These are phyloP conservation scores for Epichloe elymi DNA, from an alignment of 2,329 filamentous ascomycete genomes.

Conservation along the genomic window DNA sequence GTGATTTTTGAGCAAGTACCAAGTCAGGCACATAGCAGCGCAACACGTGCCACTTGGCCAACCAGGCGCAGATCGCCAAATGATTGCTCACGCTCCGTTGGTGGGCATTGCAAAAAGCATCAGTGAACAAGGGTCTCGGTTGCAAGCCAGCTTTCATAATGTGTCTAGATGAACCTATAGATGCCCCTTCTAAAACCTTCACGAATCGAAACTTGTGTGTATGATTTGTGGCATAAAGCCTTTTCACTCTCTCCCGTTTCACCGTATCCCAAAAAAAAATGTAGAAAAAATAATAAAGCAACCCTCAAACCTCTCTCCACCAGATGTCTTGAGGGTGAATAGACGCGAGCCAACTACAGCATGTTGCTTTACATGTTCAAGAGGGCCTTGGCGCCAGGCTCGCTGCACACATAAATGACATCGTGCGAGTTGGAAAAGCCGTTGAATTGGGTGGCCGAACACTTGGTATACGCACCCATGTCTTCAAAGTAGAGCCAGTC, in stretches of 20 bases:
- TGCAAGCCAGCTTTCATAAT: neutral
- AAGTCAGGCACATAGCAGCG: neutral
- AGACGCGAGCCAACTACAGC: neutral
- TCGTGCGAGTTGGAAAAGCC: constrained; percentile 89
- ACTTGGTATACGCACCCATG: constrained; percentile 98
- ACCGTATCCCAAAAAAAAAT: neutral
- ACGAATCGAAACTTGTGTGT: neutral
- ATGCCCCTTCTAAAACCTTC: neutral
- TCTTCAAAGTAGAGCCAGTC: constrained; percentile 99
- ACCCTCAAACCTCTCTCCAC: neutral
- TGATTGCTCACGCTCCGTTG: too few relatives aligned
- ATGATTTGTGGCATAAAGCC: neutral
- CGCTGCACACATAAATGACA: constrained; percentile 88
- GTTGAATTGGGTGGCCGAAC: constrained; percentile 95
- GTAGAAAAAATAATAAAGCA: too few relatives aligned
- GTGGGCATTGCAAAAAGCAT: neutral
- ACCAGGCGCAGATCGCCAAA: neutral
- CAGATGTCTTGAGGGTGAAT: neutral
- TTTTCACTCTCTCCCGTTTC: neutral
- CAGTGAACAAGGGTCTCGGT: neutral
- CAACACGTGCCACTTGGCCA: neutral
- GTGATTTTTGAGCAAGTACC: neutral
- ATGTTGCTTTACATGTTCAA: constrained; percentile 23
- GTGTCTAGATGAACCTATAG: neutral
- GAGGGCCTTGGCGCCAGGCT: constrained; percentile 70